These are phyloP conservation scores for Henningerozyma blattae DNA, from an alignment of 805 yeast species.

Conservation along the genomic window DNA sequence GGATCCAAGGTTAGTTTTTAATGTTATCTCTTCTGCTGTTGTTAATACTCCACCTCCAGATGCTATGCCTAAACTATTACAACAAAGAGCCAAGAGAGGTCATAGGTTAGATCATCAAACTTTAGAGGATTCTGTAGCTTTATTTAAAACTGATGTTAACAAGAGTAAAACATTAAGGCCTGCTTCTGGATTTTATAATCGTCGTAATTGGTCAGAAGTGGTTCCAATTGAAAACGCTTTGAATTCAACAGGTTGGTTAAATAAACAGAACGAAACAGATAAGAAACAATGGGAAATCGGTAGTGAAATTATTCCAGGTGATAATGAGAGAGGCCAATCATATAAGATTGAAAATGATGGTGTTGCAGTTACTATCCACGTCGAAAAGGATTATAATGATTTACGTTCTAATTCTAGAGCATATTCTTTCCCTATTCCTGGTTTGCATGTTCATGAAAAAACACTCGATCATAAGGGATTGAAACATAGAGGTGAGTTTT, in stretches of 20 bases:
- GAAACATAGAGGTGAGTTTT: background rate
- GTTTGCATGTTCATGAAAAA: conserved; percentile 16
- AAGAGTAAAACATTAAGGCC: conserved; percentile 31
- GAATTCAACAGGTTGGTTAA: conserved; percentile 8
- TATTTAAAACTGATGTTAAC: conserved; percentile 53
- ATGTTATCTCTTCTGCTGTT: conserved; percentile 82
- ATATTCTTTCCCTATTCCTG: conserved; percentile 66
- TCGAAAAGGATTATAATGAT: conserved; percentile 48
- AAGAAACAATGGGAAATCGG: background rate
- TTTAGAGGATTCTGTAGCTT: conserved; percentile 71
- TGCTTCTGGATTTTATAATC: conserved; percentile 38
- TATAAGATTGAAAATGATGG: conserved; percentile 49
- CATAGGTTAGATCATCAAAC: conserved; percentile 58
- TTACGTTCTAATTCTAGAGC: conserved; percentile 41
- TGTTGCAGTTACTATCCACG: conserved; percentile 58
- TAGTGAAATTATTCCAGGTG: background rate
- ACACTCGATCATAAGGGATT: background rate
- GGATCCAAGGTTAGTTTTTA: conserved; percentile 70
- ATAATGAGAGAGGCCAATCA: conserved; percentile 36
- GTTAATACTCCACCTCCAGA: conserved; percentile 89
- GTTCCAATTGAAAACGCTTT: conserved; percentile 37
- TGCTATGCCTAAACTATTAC: conserved; percentile 64
- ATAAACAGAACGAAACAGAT: background rate
- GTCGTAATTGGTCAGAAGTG: conserved; percentile 63
- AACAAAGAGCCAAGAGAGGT: conserved; percentile 45